These are phyloP conservation scores for Russula compacta DNA, from an alignment of 768 basidiomycete genomes.

Conservation along the genomic window DNA sequence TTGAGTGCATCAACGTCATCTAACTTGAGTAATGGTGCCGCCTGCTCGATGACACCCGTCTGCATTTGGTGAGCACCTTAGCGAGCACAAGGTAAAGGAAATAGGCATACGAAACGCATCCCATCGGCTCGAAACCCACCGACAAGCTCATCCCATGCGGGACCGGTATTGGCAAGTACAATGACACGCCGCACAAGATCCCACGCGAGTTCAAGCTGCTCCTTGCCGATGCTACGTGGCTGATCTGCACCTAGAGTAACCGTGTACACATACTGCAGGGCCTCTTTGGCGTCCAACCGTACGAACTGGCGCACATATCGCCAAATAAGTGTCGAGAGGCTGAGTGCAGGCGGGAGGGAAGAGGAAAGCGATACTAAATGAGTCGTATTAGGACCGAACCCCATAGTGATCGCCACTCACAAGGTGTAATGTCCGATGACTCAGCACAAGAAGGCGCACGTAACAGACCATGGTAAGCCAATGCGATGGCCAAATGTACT, in stretches of 20 bases:
- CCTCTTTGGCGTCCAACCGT: conserved; percentile 87
- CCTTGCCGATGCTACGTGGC: conserved; percentile 59
- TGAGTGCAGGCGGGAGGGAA: conserved; percentile 60
- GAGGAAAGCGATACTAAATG: conserved; percentile 60
- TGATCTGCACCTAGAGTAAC: conserved; percentile 73
- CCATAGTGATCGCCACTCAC: conserved; percentile 33
- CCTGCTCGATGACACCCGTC: conserved; percentile 85
- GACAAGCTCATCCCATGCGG: conserved; percentile 87
- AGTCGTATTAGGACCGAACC: neutral
- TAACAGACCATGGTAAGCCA: conserved; percentile 89
- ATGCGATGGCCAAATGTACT: conserved; percentile 84
- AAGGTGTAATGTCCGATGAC: conserved; percentile 72
- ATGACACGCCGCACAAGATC: conserved; percentile 72
- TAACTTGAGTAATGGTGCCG: conserved; percentile 66
- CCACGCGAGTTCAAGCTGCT: conserved; percentile 77
- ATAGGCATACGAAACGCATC: conserved; percentile 65
- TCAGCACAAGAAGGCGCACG: conserved; percentile 75
- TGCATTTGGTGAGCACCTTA: conserved; percentile 25
- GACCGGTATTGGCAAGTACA: conserved; percentile 65
- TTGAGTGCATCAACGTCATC: conserved; percentile 60
- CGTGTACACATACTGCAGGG: conserved; percentile 89
- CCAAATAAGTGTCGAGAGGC: conserved; percentile 80
- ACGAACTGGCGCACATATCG: conserved; percentile 90
- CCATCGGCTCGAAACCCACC: conserved; percentile 90
- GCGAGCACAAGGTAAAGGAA: neutral